Conservation (phyloP, 306 rosid species). For the Casuarina cunninghamiana region DNA sequence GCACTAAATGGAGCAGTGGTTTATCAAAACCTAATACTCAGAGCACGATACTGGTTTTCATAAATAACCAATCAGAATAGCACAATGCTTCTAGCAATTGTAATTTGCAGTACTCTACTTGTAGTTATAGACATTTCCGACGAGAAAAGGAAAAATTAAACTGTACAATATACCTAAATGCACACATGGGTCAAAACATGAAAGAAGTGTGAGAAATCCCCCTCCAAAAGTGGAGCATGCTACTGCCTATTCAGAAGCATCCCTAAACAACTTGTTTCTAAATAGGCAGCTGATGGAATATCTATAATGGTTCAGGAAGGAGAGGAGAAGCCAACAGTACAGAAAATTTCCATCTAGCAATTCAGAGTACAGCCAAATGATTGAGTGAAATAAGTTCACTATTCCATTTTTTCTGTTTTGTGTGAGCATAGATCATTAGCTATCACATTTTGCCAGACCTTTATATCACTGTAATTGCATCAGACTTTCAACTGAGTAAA, state of each 20-base stretch:
- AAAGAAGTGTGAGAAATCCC: neutral
- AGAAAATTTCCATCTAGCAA: neutral
- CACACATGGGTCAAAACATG: neutral
- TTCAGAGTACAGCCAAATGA: neutral
- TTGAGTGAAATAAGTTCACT: neutral
- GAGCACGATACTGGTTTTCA: conserved; percentile 14
- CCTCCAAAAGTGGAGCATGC: neutral
- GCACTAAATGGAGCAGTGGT: conserved; percentile 12
- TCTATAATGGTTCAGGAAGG: neutral
- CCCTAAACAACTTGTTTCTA: neutral
- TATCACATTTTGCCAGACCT: neutral
- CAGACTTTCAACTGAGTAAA: neutral
- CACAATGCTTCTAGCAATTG: neutral
- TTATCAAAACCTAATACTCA: conserved; percentile 23
- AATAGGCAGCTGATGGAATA: neutral
- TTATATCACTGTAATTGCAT: neutral
- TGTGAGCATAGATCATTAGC: neutral
- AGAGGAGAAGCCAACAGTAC: neutral
- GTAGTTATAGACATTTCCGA: neutral
- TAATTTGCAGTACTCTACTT: neutral
- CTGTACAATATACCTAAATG: neutral
- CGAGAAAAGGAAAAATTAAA: neutral
- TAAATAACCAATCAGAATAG: conserved; percentile 8
- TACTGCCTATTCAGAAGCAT: neutral
- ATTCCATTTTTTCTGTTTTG: neutral